Evolutionary conservation across 352 stramenopile genomes (phyloP), one percentile per base, ranked within the genome.

Genomic region (Elongisporangium prolatum): DNA sequence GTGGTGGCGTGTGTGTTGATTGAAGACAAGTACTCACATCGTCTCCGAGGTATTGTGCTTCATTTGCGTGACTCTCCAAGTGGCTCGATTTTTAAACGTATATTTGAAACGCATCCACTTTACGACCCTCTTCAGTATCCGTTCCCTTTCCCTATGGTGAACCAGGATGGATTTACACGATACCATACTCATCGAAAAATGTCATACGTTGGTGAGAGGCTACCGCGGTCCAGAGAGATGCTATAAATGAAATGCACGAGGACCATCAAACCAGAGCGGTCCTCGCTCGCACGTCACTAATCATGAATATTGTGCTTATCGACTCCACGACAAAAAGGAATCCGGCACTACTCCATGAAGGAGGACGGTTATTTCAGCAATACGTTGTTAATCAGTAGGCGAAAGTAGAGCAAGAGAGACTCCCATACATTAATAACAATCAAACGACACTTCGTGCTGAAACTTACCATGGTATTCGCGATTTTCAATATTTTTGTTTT

Each of bases 351-450:
- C 38, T 66, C 17, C 50, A 51, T 14, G 16, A 52, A 2, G 50
- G 54, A 2, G 55, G 61, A 0, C 40, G 52, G 1, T 25, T 67
- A 13, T 63, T 67, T 48, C 61, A 67, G 17, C 61, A 66, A 38
- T 67, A 60, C 14, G 25, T 52, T 6, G 56, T 67, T 11, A 51
- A 67, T 24, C 37, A 60, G 16, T 20, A 28, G 7, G 50, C 61
- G 1, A 67, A 67, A 21, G 11, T 17, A 22, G 51, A 67, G 37
- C 51, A 63, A 59, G 44, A 67, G 38, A 11, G n/a, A 16, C 52
- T 67, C 10, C 44, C 51, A 2, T 67, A 54, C 28, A 51, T 63
- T 21, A 18, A 8, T 1, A 22, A 18, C 20, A 34, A 54, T 37
- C 50, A 54, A 25, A 4, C 20, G 11, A 18, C 18, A 7, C 10